Evolutionary conservation across 164 flowering plant genomes (phyloP).

Genomic region (Echeveria elegans): DNA sequence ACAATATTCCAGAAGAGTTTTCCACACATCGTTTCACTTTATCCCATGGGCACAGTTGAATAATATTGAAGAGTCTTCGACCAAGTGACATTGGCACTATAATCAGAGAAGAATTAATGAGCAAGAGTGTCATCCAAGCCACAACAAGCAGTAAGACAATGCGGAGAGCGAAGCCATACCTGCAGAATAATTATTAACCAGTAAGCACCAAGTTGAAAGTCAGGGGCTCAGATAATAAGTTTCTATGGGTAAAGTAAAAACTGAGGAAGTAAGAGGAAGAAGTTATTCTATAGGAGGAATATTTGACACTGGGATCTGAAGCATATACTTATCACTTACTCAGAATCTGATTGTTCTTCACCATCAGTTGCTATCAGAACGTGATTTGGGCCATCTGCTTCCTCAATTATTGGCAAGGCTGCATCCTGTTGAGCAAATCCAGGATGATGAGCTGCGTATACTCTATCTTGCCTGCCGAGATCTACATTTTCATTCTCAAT

Average conservation of each 20-base stretch:
- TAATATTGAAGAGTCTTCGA: conserved; percentile 63
- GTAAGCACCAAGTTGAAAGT: neutral
- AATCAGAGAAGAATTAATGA: conserved; percentile 80
- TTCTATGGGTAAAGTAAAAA: neutral
- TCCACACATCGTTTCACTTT: conserved; percentile 77
- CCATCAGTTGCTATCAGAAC: neutral
- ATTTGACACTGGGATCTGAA: neutral
- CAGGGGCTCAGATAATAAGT: neutral
- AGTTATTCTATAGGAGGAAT: neutral
- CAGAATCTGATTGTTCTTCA: conserved; percentile 79
- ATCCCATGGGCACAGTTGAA: conserved; percentile 89
- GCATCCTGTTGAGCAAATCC: conserved; percentile 33
- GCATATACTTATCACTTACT: conserved; percentile 57
- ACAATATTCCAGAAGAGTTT: neutral
- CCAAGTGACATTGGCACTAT: conserved; percentile 85
- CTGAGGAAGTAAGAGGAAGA: neutral
- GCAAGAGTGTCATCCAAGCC: conserved; percentile 95
- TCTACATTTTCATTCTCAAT: conserved; percentile 71
- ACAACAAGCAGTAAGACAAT: conserved; percentile 77
- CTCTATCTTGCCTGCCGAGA: conserved; percentile 54
- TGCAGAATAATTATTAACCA: conserved; percentile 10
- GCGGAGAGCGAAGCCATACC: conserved; percentile 87
- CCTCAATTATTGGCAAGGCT: conserved; percentile 32
- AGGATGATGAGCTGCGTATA: conserved; percentile 13
- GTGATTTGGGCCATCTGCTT: conserved; percentile 29